phyloP scores from a whole-genome alignment of 495 filamentous ascomycete genomes.

The Penicillium odoratum region DNA sequence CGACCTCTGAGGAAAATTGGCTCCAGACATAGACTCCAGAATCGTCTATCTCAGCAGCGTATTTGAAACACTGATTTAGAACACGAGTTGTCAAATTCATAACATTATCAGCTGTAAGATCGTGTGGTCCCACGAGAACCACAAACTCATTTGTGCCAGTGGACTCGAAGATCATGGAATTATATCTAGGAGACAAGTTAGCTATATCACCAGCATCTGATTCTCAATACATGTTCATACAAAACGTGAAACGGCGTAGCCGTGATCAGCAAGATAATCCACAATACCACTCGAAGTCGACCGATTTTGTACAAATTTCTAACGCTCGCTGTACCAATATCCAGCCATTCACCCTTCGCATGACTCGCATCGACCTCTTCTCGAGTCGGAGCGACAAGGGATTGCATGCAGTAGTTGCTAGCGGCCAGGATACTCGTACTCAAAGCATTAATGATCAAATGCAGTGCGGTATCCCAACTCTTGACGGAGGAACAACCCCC shows the following conservation, averaged over 20 bases:
- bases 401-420: conserved; percentile 43
- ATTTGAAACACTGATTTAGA: conserved; percentile 3
- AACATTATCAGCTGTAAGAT: conserved; percentile 7
- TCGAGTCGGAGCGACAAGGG: conserved; percentile 30
- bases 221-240: conserved; percentile 12
- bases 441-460: conserved; percentile 35
- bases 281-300: conserved; percentile 10
- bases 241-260: conserved; percentile 27
- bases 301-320: conserved; percentile 17
- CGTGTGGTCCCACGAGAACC: conserved; percentile 5
- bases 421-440: conserved; percentile 33
- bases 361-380: conserved; percentile 25
- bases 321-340: conserved; percentile 23
- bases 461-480: conserved; percentile 14
- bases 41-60: neutral
- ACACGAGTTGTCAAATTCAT: conserved; percentile 8
- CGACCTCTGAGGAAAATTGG: neutral
- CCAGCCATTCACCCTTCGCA: conserved; percentile 20
- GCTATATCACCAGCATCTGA: neutral
- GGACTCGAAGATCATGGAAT: conserved; percentile 18
- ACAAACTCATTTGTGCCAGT: conserved; percentile 3
- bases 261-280: conserved; percentile 16
- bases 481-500: too few species aligned
- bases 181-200: conserved; percentile 11
- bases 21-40: neutral